Conservation (phyloP, 805 yeast genomes). For the Nakazawaea peltata region DNA sequence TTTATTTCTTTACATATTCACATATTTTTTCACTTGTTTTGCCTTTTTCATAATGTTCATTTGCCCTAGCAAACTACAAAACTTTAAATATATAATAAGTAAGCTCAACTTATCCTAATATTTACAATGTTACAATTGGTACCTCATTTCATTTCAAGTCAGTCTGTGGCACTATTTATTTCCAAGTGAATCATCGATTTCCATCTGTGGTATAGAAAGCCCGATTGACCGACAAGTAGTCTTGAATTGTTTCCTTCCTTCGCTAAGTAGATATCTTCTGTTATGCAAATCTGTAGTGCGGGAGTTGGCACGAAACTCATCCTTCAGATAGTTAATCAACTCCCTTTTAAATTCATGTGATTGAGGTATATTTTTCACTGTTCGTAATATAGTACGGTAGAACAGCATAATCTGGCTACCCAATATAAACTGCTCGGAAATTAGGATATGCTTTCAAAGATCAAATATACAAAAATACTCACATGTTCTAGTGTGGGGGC, state of each 20-base stretch:
- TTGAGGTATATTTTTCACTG: slow-evolving; percentile 17
- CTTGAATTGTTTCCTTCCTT: slow-evolving; percentile 25
- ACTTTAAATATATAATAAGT: no score
- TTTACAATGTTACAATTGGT: neutral
- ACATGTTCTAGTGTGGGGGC: no score
- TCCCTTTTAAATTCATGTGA: slow-evolving; percentile 16
- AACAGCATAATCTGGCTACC: slow-evolving; percentile 18
- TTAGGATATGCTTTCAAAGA: no score
- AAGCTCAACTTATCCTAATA: no score
- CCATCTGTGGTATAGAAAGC: slow-evolving; percentile 2
- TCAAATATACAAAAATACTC: no score
- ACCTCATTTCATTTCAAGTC: neutral
- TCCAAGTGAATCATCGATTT: neutral
- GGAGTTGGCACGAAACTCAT: slow-evolving; percentile 20
- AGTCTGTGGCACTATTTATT: neutral
- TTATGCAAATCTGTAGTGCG: slow-evolving; percentile 18
- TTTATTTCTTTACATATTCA: no score
- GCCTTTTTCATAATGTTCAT: no score
- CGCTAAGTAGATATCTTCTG: slow-evolving; percentile 21
- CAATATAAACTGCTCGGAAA: slow-evolving; percentile 22
- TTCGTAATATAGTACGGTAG: slow-evolving; percentile 24
- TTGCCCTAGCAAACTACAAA: no score
- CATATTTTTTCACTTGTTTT: no score
- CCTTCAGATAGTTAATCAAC: slow-evolving; percentile 19
- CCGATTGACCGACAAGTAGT: slow-evolving; percentile 11